Evolutionary conservation across 73 alveolate species (phyloP), one percentile per base, ranked within the genome.

Genomic region (Paramecium sonneborni): DNA sequence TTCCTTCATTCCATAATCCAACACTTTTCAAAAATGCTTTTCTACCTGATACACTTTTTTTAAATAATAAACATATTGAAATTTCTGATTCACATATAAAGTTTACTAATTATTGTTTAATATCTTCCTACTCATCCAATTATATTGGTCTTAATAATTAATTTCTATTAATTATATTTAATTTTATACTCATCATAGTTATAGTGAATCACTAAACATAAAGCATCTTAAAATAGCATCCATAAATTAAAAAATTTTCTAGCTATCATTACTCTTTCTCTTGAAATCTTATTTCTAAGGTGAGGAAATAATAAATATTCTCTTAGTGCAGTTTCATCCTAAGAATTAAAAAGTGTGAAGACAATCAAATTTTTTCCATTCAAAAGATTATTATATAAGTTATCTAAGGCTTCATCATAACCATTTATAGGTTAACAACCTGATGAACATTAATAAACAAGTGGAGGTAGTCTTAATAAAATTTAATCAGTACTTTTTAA

Each of bases 21-120:
- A 88, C 85, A 70, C 96, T 79, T 91, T 95, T 95, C 52, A 93
- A 52, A 35, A 95, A 86, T 43, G 96, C 92, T 28, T 76, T 93
- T 68, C 90, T 85, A 12, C 96, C 93, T 15, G 95, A 86, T 39
- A 58, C 41, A 52, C 94, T 88, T 56, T 86, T 95, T 85, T 93
- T 95, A 48, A 85, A 89, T 1, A 82, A 76, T 14, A 95, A 76
- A 39, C 98, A 96, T 6, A 95, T 90, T 1, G 67, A 20, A 7
- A 93, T 88, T 57, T 95, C 95, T 15, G 95, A 76, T 23, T 56
- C 70, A 48, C 72, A 38, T 9, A 94, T 41, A 67, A 92, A 86
- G 43, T 92, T 67, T 10, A 35, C 74, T 56, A 68, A 68, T 21
- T 85, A 68, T 26, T 93, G 74, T 26, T 67, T 32, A 15, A 86